phyloP scores from a whole-genome alignment of 2,329 filamentous ascomycete species.

The Exophiala sp. region DNA sequence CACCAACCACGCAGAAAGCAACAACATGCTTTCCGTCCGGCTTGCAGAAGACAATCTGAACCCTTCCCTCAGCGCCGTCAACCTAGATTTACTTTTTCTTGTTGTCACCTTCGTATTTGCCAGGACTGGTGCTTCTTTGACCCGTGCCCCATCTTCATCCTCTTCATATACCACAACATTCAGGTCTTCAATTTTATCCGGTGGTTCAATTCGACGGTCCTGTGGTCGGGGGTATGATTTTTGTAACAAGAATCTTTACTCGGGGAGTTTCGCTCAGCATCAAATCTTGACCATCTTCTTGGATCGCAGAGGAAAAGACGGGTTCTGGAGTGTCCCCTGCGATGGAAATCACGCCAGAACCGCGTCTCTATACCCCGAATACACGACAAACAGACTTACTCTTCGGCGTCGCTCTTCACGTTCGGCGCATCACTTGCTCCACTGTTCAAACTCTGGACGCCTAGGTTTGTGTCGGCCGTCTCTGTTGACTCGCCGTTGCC shows the following conservation, averaged over 20 bases:
- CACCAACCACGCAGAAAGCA: constrained; percentile 10
- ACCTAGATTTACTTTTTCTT: constrained; percentile 1
- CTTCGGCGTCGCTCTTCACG: constrained; percentile 23
- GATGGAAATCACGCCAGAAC: not conserved
- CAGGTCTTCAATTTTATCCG: constrained; percentile 6
- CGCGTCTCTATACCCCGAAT: not conserved
- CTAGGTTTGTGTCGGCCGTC: constrained; percentile 17
- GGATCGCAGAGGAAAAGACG: not conserved
- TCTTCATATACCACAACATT: not conserved
- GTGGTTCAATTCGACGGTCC: constrained; percentile 14
- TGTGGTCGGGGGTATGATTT: constrained; percentile 9
- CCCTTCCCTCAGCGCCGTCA: constrained; percentile 5
- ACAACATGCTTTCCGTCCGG: constrained; percentile 12
- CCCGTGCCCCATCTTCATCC: not conserved
- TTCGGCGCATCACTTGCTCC: constrained; percentile 18
- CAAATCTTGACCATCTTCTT: constrained; percentile 1
- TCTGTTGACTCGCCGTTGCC: constrained; percentile 15
- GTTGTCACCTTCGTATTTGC: not conserved
- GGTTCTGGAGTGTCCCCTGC: not conserved
- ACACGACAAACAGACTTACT: constrained; percentile 19
- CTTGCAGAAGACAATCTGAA: constrained; percentile 6
- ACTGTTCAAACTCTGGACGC: constrained; percentile 19
- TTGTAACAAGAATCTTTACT: constrained; percentile 8
- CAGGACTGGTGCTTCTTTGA: not conserved
- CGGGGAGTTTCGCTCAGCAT: constrained; percentile 16